These are phyloP conservation scores for Nakataea oryzae DNA, from an alignment of 2,329 filamentous ascomycete species.

Conservation along the genomic window DNA sequence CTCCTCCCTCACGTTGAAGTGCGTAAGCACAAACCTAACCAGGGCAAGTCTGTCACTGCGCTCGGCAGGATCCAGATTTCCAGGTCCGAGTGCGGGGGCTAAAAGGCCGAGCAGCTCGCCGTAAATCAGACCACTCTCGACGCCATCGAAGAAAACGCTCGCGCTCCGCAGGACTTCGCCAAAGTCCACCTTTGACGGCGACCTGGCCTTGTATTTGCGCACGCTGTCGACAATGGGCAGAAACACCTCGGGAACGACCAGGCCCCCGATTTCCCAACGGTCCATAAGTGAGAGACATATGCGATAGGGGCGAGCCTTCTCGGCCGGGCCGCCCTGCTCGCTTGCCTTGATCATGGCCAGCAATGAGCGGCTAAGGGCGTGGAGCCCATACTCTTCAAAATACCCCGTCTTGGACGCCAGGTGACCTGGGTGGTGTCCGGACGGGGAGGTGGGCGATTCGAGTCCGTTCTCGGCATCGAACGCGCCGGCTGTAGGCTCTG, in stretches of 20 bases:
- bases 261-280: constrained; percentile 89
- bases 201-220: constrained; percentile 57
- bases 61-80: constrained; percentile 29
- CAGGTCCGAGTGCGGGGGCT: constrained; percentile 43
- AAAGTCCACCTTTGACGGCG: constrained; percentile 59
- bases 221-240: constrained; percentile 76
- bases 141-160: constrained; percentile 93
- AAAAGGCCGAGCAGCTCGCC: constrained; percentile 66
- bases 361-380: constrained; percentile 63
- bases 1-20: constrained; percentile 92
- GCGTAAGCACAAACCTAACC: constrained; percentile 68
- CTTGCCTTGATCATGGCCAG: constrained; percentile 60
- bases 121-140: constrained; percentile 90
- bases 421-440: constrained; percentile 28
- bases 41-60: constrained; percentile 57
- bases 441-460: constrained; percentile 32
- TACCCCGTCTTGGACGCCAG: constrained; percentile 60
- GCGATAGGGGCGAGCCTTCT: constrained; percentile 75
- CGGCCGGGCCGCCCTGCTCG: constrained; percentile 39
- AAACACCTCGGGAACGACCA: constrained; percentile 82
- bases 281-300: constrained; percentile 96
- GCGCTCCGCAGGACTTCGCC: constrained; percentile 85
- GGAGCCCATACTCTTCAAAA: constrained; percentile 71
- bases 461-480: constrained; percentile 15
- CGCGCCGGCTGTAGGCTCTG: constrained; percentile 35